Percentiles rank a stretch among this genome's conserved stretches.
These are phyloP conservation scores for Penicillium capsulatum DNA, from an alignment of 2,329 filamentous ascomycete species.

Conservation along the genomic window DNA sequence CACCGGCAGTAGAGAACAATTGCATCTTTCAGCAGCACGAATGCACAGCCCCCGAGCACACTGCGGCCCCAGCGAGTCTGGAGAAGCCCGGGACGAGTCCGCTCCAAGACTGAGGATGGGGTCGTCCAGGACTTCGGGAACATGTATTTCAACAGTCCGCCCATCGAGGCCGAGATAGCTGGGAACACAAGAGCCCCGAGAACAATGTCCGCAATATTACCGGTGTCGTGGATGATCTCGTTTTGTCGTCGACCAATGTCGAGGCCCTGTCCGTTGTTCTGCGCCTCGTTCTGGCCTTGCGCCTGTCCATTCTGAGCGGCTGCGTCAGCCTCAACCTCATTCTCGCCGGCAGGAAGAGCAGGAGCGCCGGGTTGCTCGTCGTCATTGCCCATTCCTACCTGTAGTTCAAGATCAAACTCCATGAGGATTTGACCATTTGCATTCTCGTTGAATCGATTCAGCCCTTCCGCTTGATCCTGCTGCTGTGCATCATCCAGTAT, in stretches of 20 bases:
- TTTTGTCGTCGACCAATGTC: conserved; percentile 41
- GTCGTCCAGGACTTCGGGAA: conserved; percentile 67
- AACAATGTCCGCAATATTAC: conserved; percentile 55
- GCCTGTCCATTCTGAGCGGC: conserved; percentile 26
- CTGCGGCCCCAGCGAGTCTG: conserved; percentile 86
- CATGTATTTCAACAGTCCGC: conserved; percentile 64
- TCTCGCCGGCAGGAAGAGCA: conserved; percentile 23
- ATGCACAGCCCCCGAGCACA: conserved; percentile 80
- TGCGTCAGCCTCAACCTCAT: conserved; percentile 22
- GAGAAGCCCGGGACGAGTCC: conserved; percentile 61
- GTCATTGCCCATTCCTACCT: conserved; percentile 47
- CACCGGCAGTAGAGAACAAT: conserved; percentile 56
- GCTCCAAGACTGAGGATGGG: conserved; percentile 35
- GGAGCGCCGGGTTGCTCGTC: conserved; percentile 35
- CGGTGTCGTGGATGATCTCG: conserved; percentile 51
- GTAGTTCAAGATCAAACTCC: conserved; percentile 50
- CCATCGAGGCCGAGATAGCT: conserved; percentile 71
- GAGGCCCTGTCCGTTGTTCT: conserved; percentile 23
- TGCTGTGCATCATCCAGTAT: conserved; percentile 33
- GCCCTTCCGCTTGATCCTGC: conserved; percentile 32
- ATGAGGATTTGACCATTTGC: conserved; percentile 45
- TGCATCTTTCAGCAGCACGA: conserved; percentile 74
- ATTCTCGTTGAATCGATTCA: conserved; percentile 24
- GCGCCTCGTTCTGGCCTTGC: conserved; percentile 19
- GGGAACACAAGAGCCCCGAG: conserved; percentile 75